Percentiles rank a stretch among this genome's conserved stretches.
These are phyloP conservation scores for Saccharomycopsis sp. DNA, from an alignment of 805 yeast genomes.

Conservation along the genomic window DNA sequence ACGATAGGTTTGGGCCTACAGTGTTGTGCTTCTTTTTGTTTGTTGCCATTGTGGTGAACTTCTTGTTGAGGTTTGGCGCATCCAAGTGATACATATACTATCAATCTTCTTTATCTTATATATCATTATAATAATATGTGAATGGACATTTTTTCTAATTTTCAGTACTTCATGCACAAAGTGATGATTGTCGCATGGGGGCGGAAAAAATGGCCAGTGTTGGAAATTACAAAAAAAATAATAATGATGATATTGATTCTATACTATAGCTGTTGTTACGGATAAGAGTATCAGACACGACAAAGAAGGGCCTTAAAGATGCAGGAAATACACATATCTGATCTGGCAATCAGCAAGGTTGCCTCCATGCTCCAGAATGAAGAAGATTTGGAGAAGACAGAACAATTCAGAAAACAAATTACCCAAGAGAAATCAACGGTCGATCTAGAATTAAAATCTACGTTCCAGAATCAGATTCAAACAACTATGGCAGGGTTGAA, in stretches of 20 bases:
- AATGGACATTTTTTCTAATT: too few relatives aligned
- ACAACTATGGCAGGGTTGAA: slow-evolving; percentile 39
- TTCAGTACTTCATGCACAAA: too few relatives aligned
- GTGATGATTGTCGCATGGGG: too few relatives aligned
- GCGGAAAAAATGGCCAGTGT: too few relatives aligned
- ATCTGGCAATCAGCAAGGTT: slow-evolving; percentile 12
- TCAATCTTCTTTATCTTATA: too few relatives aligned
- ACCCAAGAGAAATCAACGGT: slow-evolving; percentile 63
- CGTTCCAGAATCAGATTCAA: slow-evolving; percentile 56
- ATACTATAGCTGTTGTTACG: too few relatives aligned
- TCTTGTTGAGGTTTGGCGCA: slow-evolving; percentile 70
- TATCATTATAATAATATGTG: too few relatives aligned
- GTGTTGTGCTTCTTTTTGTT: slow-evolving; percentile 89
- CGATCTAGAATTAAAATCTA: slow-evolving; percentile 65
- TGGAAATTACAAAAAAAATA: too few relatives aligned
- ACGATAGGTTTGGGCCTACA: slow-evolving; percentile 97
- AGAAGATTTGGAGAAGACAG: slow-evolving; percentile 46
- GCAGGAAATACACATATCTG: slow-evolving; percentile 6
- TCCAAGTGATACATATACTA: too few relatives aligned
- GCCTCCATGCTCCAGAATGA: slow-evolving; percentile 24
- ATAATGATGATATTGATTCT: too few relatives aligned
- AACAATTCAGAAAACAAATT: slow-evolving; percentile 44
- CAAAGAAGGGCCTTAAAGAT: too few relatives aligned
- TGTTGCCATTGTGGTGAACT: slow-evolving; percentile 89
- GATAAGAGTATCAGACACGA: too few relatives aligned